These are phyloP conservation scores for Salix koriyanagi DNA, from an alignment of 345 rosid species.

Conservation along the genomic window DNA sequence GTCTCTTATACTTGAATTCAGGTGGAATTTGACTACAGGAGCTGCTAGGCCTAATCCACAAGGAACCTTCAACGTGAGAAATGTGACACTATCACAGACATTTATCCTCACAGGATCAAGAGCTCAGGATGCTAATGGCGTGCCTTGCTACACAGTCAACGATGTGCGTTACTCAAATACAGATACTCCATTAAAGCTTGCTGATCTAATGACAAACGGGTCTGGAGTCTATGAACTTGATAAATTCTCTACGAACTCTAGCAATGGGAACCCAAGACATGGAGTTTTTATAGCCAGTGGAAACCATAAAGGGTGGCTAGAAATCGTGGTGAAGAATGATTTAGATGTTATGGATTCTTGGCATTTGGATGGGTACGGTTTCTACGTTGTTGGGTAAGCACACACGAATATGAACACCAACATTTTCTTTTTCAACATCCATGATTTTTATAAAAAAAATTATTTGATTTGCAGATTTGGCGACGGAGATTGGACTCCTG, in stretches of 20 bases:
- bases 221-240: constrained; percentile 39
- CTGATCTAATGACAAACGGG: constrained; percentile 32
- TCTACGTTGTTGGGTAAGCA: constrained; percentile 45
- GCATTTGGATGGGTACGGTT: constrained; percentile 55
- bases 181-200: constrained; percentile 48
- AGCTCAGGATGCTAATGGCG: constrained; percentile 13
- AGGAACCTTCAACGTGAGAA: constrained; percentile 52
- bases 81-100: constrained; percentile 41
- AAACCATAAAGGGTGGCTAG: constrained; percentile 49
- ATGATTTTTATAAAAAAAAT: no score
- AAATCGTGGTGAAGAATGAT: constrained; percentile 40
- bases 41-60: constrained; percentile 68
- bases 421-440: no score
- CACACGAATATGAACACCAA: no score
- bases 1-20: background rate
- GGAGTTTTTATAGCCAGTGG: constrained; percentile 48
- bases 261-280: constrained; percentile 12
- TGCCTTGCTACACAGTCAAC: constrained; percentile 29
- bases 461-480: constrained; percentile 32
- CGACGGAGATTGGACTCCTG: constrained; percentile 49
- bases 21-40: constrained; percentile 60
- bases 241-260: constrained; percentile 32
- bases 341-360: constrained; percentile 43
- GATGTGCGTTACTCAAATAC: constrained; percentile 35
- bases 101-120: constrained; percentile 31